phyloP scores from a whole-genome alignment of 2,329 filamentous ascomycete genomes.

The Cryphonectria radicalis region DNA sequence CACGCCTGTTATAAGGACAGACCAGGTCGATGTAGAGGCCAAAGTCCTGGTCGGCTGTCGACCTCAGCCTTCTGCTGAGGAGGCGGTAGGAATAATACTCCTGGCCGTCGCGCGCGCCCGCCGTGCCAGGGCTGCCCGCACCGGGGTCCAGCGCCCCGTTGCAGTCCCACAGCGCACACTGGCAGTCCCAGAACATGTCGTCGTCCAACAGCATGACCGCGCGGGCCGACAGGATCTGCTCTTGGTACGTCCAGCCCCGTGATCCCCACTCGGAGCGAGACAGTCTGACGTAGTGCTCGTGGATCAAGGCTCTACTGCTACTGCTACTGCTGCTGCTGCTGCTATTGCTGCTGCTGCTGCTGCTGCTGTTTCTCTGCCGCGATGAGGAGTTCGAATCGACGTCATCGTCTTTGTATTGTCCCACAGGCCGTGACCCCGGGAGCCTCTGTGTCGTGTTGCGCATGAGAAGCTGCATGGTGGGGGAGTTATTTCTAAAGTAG shows the following conservation, averaged over 20 bases:
- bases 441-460: neutral
- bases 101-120: neutral
- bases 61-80: neutral
- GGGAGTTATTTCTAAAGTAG: neutral
- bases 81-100: neutral
- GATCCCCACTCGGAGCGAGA: conserved; percentile 3
- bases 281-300: conserved; percentile 1
- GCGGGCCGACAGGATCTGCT: conserved; percentile 12
- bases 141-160: neutral
- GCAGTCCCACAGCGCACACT: conserved; percentile 1
- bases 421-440: neutral
- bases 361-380: neutral
- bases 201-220: conserved; percentile 6
- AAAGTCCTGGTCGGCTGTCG: neutral
- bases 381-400: neutral
- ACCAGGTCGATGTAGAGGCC: conserved; percentile 11
- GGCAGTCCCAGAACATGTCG: conserved; percentile 15
- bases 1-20: conserved; percentile 13
- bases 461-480: neutral
- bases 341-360: no score
- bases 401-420: neutral
- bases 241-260: conserved; percentile 12
- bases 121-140: no score
- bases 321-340: no score
- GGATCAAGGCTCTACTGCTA: neutral